phyloP scores from a whole-genome alignment of 2,329 filamentous ascomycete species.

The Ceratocystis smalleyi region DNA sequence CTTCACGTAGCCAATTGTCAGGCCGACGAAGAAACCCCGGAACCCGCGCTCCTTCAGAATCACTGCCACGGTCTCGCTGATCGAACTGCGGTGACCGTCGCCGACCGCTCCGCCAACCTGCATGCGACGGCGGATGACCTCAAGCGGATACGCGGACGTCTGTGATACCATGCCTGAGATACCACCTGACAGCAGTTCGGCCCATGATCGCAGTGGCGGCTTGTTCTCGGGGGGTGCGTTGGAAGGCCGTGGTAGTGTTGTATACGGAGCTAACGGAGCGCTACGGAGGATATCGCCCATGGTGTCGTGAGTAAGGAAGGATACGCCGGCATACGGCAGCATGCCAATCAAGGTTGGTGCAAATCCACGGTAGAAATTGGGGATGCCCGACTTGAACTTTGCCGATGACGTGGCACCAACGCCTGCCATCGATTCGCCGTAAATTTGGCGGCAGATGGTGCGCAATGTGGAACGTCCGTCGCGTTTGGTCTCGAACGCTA shows the following conservation, averaged over 20 bases:
- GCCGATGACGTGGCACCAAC: conserved; percentile 20
- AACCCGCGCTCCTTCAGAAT: conserved; percentile 64
- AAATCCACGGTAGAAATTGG: conserved; percentile 94
- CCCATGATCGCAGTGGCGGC: conserved; percentile 65
- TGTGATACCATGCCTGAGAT: conserved; percentile 79
- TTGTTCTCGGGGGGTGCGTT: conserved; percentile 39
- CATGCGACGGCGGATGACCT: conserved; percentile 85
- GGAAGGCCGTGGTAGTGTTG: conserved; percentile 51
- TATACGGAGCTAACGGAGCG: conserved; percentile 51
- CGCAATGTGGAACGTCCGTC: conserved; percentile 52
- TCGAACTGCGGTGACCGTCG: conserved; percentile 63
- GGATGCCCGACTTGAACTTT: conserved; percentile 45
- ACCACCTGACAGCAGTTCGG: conserved; percentile 71
- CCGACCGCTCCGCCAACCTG: conserved; percentile 91
- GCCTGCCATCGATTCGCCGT: conserved; percentile 48
- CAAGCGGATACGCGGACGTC: conserved; percentile 82
- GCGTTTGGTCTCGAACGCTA: conserved; percentile 84
- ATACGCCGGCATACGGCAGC: conserved; percentile 90
- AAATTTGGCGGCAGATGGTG: conserved; percentile 75
- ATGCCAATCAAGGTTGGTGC: conserved; percentile 81
- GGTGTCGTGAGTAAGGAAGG: conserved; percentile 88
- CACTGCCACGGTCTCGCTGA: conserved; percentile 60
- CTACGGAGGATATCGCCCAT: conserved; percentile 68
- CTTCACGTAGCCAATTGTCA: conserved; percentile 92
- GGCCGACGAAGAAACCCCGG: conserved; percentile 76